Base-by-base conservation (phyloP, 306 rosid species). In the Amphicarpaea edgeworthii region DNA sequence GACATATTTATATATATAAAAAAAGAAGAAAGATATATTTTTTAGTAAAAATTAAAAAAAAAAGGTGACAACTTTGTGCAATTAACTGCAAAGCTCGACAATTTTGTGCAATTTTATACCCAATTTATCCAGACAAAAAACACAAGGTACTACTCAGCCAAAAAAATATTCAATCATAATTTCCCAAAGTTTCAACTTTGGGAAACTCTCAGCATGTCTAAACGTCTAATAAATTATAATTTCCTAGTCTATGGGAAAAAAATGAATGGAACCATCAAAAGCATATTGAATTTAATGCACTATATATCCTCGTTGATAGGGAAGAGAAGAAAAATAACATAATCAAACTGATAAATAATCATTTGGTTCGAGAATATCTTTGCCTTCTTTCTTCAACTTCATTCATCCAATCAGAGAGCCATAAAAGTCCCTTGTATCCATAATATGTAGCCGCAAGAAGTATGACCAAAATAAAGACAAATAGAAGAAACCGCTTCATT, bases 331-430 rank as follows among this genome's bases (percentile, higher is more conserved):
- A 57, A 57, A 46, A 4, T 2, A 54, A 21, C 2, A 20, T 32
- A 47, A 72, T 11, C 24, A 64, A 32, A 61, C 24, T 10, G 23
- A 43, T 14, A 34, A 28, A 42, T 61, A 60, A 65, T 80, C 75
- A 80, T 85, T 69, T 82, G 79, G 81, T 68, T 72, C 89, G 77
- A 9, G 86, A 80, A 72, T 61, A 47, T 82, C 86, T 81, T 20
- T 75, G 88, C 78, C 94, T 90, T 65, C 63, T 87, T 68, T 77
- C 88, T 14, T 94, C 98, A 24, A 83, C 87, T 86, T 91, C 91
- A 59, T 94, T 88, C 98, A 94, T 94, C 98, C 96, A 86, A 78
- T 91, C 97, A 77, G 65, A 53, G 70, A 94, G 96, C 96, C 85
- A 32, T 59, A 90, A 62, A 12, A 94, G 85, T 66, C 93, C 95